Percentiles rank a stretch among this genome's conserved stretches.
Evolutionary conservation across 345 rosid genomes (phyloP).

Genomic region (Gynandropsis gynandra): DNA sequence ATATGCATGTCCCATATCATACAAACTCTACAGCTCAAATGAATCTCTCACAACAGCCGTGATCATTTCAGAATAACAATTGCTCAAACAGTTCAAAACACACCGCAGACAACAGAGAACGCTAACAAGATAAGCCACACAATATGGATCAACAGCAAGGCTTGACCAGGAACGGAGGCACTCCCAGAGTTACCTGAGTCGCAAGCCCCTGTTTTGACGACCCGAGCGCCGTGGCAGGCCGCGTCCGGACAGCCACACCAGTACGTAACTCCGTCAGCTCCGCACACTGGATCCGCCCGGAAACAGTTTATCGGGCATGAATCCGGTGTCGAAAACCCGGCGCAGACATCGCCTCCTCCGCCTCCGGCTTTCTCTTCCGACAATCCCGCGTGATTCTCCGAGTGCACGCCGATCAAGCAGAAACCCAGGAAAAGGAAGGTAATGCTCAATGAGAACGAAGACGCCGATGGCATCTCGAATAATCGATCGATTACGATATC

Average conservation of each 20-base stretch:
- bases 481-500: constrained; percentile 2
- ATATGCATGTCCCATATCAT: too few species aligned
- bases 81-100: constrained; percentile 36
- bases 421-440: constrained; percentile 12
- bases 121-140: constrained; percentile 91
- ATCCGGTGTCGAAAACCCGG: constrained; percentile 17
- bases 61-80: not conserved
- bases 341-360: constrained; percentile 42
- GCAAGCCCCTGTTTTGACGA: constrained; percentile 66
- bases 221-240: constrained; percentile 52
- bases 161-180: constrained; percentile 78
- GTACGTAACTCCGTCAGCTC: constrained; percentile 75
- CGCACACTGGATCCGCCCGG: constrained; percentile 82
- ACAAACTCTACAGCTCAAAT: not conserved
- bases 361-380: constrained; percentile 8
- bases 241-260: constrained; percentile 98
- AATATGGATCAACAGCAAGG: constrained; percentile 75
- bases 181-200: constrained; percentile 61
- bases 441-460: constrained; percentile 6
- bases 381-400: constrained; percentile 23
- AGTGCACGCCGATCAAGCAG: constrained; percentile 28
- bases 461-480: constrained; percentile 16
- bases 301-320: constrained; percentile 75
- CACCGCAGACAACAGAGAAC: constrained; percentile 64
- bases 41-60: constrained; percentile 8